phyloP scores from a whole-genome alignment of 805 yeast species.

The Ogataea minuta region DNA sequence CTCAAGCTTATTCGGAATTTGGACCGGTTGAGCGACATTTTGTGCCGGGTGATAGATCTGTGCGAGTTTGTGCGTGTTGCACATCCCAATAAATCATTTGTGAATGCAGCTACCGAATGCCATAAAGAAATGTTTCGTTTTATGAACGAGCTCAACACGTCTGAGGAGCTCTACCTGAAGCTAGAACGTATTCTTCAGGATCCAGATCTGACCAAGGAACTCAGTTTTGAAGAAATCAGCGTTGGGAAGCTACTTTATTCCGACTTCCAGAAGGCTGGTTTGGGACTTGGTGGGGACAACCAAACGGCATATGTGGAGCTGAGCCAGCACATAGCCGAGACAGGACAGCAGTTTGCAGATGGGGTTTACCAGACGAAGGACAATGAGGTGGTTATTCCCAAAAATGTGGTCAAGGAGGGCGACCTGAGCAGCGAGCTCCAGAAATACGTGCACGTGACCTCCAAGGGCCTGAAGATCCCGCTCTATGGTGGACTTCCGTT shows the following conservation, averaged over 20 bases:
- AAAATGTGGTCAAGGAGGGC: slow-evolving; percentile 29
- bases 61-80: slow-evolving; percentile 89
- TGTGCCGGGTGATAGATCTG: slow-evolving; percentile 90
- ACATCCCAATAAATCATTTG: slow-evolving; percentile 73
- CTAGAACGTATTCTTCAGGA: slow-evolving; percentile 54
- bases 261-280: slow-evolving; percentile 90
- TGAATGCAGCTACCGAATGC: slow-evolving; percentile 78
- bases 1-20: slow-evolving; percentile 57
- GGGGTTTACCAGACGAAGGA: slow-evolving; percentile 37
- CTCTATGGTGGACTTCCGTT: slow-evolving; percentile 64
- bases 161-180: slow-evolving; percentile 62
- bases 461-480: slow-evolving; percentile 50
- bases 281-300: slow-evolving; percentile 65
- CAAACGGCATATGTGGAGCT: slow-evolving; percentile 70
- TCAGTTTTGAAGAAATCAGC: slow-evolving; percentile 72
- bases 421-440: slow-evolving; percentile 25
- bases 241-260: slow-evolving; percentile 79
- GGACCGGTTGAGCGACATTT: slow-evolving; percentile 81
- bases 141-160: slow-evolving; percentile 90
- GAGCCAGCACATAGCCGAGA: slow-evolving; percentile 75
- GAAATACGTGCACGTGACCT: slow-evolving; percentile 27
- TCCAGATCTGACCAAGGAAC: slow-evolving; percentile 33
- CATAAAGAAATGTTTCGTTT: slow-evolving; percentile 89
- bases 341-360: slow-evolving; percentile 75
- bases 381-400: slow-evolving; percentile 29